Conservation (phyloP, 2,329 filamentous ascomycete species). For the Neoascochyta sp. region DNA sequence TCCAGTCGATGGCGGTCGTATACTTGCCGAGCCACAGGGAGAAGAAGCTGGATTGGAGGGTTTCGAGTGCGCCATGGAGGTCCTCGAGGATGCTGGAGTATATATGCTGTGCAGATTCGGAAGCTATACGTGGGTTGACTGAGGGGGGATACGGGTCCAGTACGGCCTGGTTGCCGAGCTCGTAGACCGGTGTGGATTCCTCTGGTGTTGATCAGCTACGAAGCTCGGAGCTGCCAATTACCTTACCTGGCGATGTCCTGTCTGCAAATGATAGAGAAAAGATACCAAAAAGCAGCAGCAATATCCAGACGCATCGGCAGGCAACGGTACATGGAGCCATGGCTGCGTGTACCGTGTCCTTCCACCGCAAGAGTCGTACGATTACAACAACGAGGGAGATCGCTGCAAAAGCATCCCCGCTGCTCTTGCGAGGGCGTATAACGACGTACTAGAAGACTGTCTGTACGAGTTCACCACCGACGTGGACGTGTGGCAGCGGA, state of each 20-base stretch:
- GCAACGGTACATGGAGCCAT: no score
- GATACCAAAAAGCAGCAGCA: no score
- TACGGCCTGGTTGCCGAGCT: conserved; percentile 13
- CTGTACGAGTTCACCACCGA: no score
- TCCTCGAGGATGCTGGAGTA: conserved; percentile 31
- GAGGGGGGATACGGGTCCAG: conserved; percentile 1
- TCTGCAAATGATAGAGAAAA: no score
- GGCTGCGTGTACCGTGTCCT: no score
- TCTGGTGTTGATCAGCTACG: conserved; percentile 7
- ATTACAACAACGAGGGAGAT: no score
- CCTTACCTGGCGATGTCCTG: conserved; percentile 7
- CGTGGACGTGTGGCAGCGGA: no score
- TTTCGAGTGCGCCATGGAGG: conserved; percentile 58
- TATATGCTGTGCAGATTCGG: conserved; percentile 4
- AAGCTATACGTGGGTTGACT: conserved; percentile 1
- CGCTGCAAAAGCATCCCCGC: no score
- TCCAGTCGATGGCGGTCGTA: conserved; percentile 90
- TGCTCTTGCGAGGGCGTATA: no score
- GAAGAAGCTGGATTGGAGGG: conserved; percentile 78
- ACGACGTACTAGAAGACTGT: no score
- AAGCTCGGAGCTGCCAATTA: neutral
- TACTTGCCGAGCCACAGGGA: conserved; percentile 73
- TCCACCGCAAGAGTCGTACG: no score
- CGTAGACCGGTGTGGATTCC: conserved; percentile 7
- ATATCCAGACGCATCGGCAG: no score